A percentile compares a stretch with the other conserved stretches of the same genome.
These are phyloP conservation scores for Blastobotrys buckinghamii DNA, from an alignment of 1,139 yeast species.

Conservation along the genomic window DNA sequence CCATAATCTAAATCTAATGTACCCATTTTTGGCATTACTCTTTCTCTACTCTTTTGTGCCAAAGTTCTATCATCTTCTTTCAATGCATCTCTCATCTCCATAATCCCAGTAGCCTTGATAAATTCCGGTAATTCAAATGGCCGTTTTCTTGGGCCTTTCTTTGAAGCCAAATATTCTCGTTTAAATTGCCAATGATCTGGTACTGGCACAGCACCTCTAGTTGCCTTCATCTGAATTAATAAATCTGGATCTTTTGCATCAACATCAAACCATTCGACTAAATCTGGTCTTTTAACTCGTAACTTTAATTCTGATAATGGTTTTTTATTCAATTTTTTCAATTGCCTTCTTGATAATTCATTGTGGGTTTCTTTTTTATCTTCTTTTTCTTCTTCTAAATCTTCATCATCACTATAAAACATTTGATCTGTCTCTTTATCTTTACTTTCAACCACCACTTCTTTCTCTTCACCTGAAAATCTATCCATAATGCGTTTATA, in stretches of 20 bases:
- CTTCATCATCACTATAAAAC: slow-evolving; percentile 32
- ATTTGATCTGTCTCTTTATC: slow-evolving; percentile 17
- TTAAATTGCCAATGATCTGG: slow-evolving; percentile 84
- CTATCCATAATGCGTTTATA: slow-evolving; percentile 41
- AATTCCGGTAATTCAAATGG: slow-evolving; percentile 76
- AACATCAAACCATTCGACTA: slow-evolving; percentile 82
- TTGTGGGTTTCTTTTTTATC: slow-evolving; percentile 11
- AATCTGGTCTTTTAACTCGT: slow-evolving; percentile 54
- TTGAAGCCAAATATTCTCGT: slow-evolving; percentile 68
- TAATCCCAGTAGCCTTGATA: slow-evolving; percentile 79
- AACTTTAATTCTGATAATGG: slow-evolving; percentile 67
- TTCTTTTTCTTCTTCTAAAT: slow-evolving; percentile 18
- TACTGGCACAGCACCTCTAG: slow-evolving; percentile 64
- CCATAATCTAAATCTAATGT: slow-evolving; percentile 80
- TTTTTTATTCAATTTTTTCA: slow-evolving; percentile 48
- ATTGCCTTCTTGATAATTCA: slow-evolving; percentile 38
- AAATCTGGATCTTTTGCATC: slow-evolving; percentile 77
- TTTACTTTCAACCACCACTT: neutral
- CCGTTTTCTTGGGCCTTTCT: slow-evolving; percentile 62
- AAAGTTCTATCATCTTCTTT: slow-evolving; percentile 50
- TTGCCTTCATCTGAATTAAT: slow-evolving; percentile 57
- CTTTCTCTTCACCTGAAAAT: slow-evolving; percentile 33
- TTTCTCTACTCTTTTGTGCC: slow-evolving; percentile 72
- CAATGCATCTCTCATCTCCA: slow-evolving; percentile 68
- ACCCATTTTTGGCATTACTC: slow-evolving; percentile 89